These are phyloP conservation scores for Flaveria bidentis DNA, from an alignment of 129 eudicot species.

Conservation along the genomic window DNA sequence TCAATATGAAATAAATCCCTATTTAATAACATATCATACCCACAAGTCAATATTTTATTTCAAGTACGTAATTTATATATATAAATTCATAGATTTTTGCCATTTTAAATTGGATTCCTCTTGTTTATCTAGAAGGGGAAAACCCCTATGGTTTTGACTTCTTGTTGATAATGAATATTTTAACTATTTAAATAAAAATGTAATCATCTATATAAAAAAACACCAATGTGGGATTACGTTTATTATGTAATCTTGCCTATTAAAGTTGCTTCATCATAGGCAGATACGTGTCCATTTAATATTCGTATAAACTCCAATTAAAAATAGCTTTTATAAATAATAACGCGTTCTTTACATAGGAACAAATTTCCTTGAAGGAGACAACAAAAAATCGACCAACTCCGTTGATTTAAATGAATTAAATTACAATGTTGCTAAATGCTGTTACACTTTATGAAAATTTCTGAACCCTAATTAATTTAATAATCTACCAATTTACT, in stretches of 20 bases:
- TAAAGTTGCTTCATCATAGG: background rate
- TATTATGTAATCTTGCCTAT: background rate
- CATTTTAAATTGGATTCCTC: background rate
- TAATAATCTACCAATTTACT: slow-evolving; percentile 1
- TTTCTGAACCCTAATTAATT: background rate
- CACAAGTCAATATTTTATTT: too few species aligned
- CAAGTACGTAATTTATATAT: too few species aligned
- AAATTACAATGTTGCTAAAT: slow-evolving; percentile 3
- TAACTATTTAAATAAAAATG: background rate
- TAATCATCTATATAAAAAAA: background rate
- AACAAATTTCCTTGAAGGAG: slow-evolving; percentile 17
- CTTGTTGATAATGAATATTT: background rate
- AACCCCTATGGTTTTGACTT: background rate
- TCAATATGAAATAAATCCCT: too few species aligned
- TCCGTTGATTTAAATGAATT: slow-evolving; percentile 2
- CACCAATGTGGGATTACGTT: background rate
- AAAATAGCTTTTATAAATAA: background rate
- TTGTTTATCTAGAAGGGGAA: background rate
- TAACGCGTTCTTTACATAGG: background rate
- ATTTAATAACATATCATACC: too few species aligned
- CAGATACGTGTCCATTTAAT: background rate
- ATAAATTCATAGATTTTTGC: background rate
- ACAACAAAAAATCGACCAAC: slow-evolving; percentile 28
- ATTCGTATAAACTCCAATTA: background rate
- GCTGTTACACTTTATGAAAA: background rate